These are phyloP conservation scores for Pythium brassicae DNA, from an alignment of 352 stramenopile genomes.

Conservation along the genomic window DNA sequence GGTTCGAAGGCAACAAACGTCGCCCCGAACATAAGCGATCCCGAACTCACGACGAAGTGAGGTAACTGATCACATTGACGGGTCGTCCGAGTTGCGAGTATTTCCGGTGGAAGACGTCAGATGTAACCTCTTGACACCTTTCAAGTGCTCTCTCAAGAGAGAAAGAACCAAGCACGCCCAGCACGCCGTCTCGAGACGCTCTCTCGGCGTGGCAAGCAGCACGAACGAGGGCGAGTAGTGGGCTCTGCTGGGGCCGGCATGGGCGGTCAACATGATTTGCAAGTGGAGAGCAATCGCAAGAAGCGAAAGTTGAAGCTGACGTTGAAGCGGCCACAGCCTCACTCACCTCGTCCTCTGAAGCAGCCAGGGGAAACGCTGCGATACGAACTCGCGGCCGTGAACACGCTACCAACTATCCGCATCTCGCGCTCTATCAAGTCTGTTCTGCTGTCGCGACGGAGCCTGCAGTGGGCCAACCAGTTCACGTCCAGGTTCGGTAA, in stretches of 20 bases:
- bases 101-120: too few species aligned
- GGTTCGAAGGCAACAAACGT: background rate
- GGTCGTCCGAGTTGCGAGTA: too few species aligned
- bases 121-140: too few species aligned
- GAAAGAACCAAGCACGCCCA: too few species aligned
- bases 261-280: background rate
- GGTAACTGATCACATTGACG: too few species aligned
- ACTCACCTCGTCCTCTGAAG: background rate
- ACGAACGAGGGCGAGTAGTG: too few species aligned
- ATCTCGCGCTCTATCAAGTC: slow-evolving; percentile 8
- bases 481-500: background rate
- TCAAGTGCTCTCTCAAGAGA: too few species aligned
- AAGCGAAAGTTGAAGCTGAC: background rate
- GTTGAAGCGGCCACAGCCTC: background rate
- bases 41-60: too few species aligned
- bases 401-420: slow-evolving; percentile 7
- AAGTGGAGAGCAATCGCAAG: background rate
- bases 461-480: background rate
- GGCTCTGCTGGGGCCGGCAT: too few species aligned
- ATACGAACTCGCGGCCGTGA: slow-evolving; percentile 6
- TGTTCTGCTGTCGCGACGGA: background rate
- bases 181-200: too few species aligned
- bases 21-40: too few species aligned
- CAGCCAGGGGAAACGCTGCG: background rate
- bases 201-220: too few species aligned